A percentile compares a stretch with the other conserved stretches of the same genome.
phyloP scores from a whole-genome alignment of 768 basidiomycete genomes.

The Leccinum ochraceum region DNA sequence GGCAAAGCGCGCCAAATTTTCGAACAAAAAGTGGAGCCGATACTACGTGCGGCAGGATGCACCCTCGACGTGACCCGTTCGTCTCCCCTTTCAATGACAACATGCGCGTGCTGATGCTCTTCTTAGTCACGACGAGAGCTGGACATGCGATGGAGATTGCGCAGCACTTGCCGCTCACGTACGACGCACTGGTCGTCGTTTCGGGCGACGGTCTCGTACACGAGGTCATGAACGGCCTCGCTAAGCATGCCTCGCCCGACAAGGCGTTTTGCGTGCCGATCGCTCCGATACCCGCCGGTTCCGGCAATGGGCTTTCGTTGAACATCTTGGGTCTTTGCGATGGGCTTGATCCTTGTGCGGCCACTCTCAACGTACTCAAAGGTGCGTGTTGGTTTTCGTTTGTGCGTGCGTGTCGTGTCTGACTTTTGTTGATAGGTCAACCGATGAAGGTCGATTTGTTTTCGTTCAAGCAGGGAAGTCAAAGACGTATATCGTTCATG shows the following conservation, averaged over 20 bases:
- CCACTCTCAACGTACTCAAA: constrained; percentile 79
- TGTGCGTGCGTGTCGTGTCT: neutral
- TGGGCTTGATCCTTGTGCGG: constrained; percentile 70
- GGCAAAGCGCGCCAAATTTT: constrained; percentile 61
- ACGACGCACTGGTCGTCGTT: constrained; percentile 71
- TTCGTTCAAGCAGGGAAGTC: constrained; percentile 69
- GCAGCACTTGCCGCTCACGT: constrained; percentile 54
- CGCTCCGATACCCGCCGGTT: constrained; percentile 79
- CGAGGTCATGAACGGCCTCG: constrained; percentile 83
- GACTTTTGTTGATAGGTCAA: constrained; percentile 45
- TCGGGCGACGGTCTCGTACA: constrained; percentile 87
- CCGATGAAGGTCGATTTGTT: constrained; percentile 78
- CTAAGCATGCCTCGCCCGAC: constrained; percentile 57
- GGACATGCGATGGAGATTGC: constrained; percentile 71
- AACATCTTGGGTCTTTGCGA: constrained; percentile 72
- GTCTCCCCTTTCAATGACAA: constrained; percentile 25
- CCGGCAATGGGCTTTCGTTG: constrained; percentile 74
- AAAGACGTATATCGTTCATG: constrained; percentile 74
- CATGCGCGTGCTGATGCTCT: neutral
- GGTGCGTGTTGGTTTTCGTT: constrained; percentile 36
- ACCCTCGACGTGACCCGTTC: constrained; percentile 60
- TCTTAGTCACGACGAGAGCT: constrained; percentile 58
- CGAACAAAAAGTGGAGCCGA: constrained; percentile 62
- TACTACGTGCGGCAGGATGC: constrained; percentile 69
- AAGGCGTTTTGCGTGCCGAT: constrained; percentile 69